Conservation (phyloP, 2,329 filamentous ascomycete genomes). For the Verticillium longisporum region DNA sequence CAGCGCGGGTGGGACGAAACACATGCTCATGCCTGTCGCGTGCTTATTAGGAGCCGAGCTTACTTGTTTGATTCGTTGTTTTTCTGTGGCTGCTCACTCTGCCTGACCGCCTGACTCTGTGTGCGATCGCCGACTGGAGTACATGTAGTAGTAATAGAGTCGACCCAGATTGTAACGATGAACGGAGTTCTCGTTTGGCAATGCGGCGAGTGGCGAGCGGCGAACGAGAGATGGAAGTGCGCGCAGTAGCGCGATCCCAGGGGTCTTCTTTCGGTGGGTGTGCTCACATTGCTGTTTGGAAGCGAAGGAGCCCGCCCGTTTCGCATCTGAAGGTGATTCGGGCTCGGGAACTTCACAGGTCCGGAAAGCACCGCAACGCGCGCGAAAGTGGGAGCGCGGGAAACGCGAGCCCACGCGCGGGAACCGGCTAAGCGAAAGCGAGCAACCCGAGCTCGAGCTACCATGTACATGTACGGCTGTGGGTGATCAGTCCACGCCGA, state of each 20-base stretch:
- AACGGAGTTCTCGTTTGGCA: neutral
- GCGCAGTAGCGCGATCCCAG: neutral
- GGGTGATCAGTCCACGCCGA: neutral
- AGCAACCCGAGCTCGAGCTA: neutral
- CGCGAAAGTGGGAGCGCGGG: neutral
- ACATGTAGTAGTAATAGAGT: too few species aligned
- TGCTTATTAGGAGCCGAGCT: neutral
- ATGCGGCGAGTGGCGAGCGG: neutral
- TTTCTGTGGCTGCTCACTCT: neutral
- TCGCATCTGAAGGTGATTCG: neutral
- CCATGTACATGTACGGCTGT: neutral
- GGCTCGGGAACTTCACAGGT: neutral
- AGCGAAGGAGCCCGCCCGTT: neutral
- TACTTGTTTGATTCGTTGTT: neutral
- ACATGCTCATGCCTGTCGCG: neutral
- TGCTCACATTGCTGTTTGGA: neutral
- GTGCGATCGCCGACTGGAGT: too few species aligned
- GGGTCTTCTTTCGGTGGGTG: neutral
- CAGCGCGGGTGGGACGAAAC: neutral
- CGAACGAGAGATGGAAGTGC: neutral
- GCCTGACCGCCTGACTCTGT: too few species aligned
- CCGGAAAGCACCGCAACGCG: neutral
- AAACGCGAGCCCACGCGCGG: neutral
- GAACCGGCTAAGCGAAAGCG: neutral
- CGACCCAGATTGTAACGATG: neutral